Conservation (phyloP, 148 eudicot species). For the Vaccinium myrtillus region DNA sequence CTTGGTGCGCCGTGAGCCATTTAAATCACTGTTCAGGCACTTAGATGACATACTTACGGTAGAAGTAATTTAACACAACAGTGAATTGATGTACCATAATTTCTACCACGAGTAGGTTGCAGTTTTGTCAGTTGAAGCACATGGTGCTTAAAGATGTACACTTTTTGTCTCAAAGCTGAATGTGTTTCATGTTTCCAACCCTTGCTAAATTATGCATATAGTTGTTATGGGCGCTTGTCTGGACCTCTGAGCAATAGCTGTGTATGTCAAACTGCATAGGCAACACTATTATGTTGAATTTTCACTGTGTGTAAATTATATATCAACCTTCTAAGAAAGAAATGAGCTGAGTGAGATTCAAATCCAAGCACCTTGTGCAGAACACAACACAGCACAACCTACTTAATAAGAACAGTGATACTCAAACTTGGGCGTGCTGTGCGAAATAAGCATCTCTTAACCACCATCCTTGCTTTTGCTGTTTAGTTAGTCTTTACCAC, state of each 20-base stretch:
- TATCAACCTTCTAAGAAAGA: neutral
- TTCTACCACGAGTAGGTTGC: neutral
- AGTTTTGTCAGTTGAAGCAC: neutral
- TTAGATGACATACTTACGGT: neutral
- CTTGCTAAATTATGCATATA: neutral
- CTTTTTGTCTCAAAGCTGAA: neutral
- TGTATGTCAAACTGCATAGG: neutral
- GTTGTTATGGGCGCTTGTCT: neutral
- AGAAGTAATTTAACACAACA: neutral
- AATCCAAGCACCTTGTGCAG: neutral
- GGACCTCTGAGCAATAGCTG: neutral
- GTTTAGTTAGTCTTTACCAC: neutral
- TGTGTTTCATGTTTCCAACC: neutral
- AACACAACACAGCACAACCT: neutral
- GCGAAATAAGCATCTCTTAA: neutral
- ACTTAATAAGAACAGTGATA: neutral
- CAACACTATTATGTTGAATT: neutral
- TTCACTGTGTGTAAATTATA: neutral
- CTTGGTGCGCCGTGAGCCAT: no score
- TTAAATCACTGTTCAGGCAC: neutral
- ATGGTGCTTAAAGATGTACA: neutral
- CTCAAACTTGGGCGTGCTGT: neutral
- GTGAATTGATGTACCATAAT: neutral
- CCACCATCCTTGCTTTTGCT: neutral
- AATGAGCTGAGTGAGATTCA: neutral